Evolutionary conservation across 1,284 basidiomycete species (phyloP).

Genomic region (Stygiomarasmius scandens): DNA sequence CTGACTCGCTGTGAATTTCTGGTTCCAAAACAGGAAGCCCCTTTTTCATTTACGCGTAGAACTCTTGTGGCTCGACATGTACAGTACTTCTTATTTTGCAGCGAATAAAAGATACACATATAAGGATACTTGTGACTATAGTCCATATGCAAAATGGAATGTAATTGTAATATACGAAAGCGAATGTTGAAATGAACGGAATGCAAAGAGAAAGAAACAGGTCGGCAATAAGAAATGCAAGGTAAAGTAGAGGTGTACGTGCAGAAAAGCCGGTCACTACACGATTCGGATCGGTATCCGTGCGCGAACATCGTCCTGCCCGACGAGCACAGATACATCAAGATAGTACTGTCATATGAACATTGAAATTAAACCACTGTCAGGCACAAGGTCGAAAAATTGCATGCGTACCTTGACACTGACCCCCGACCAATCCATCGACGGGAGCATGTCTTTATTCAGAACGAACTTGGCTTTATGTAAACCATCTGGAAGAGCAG

Average conservation of each 20-base stretch:
- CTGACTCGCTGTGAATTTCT: background rate
- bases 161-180: background rate
- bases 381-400: slow-evolving; percentile 5
- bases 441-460: slow-evolving; percentile 61
- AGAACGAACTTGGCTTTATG: slow-evolving; percentile 59
- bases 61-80: no score
- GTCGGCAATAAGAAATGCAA: no score
- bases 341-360: slow-evolving; percentile 59
- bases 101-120: background rate
- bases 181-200: background rate
- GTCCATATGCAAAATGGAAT: background rate
- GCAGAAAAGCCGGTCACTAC: background rate
- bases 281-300: slow-evolving; percentile 58
- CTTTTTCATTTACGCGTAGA: no score
- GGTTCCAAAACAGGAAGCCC: background rate
- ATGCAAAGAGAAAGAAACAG: background rate
- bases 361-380: slow-evolving; percentile 1
- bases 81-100: background rate
- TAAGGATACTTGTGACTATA: slow-evolving; percentile 1
- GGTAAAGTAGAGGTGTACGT: no score
- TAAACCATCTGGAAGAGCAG: slow-evolving; percentile 63
- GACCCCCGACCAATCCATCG: slow-evolving; percentile 65
- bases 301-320: slow-evolving; percentile 61
- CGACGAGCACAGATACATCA: slow-evolving; percentile 65
- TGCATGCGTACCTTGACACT: slow-evolving; percentile 57